Evolutionary conservation across 2,329 filamentous ascomycete species (phyloP).

Genomic region (Tolypocladium endophyticum): DNA sequence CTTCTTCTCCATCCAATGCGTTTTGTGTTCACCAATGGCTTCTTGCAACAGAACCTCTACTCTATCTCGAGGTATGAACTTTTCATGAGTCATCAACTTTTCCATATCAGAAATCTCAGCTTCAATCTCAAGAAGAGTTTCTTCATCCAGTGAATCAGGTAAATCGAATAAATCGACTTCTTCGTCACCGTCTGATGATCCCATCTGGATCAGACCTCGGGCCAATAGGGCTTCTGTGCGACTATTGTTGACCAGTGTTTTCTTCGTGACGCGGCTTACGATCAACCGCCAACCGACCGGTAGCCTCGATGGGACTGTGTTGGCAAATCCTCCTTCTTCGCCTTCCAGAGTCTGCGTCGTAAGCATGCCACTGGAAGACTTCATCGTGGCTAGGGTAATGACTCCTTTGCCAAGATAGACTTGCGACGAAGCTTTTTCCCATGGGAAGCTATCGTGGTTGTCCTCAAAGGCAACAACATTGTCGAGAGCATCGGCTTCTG

Average conservation of each 20-base stretch:
- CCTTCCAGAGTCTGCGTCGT: slow-evolving; percentile 12
- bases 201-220: slow-evolving; percentile 4
- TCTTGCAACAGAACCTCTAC: slow-evolving; percentile 43
- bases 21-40: slow-evolving; percentile 37
- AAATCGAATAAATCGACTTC: slow-evolving; percentile 31
- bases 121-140: slow-evolving; percentile 52
- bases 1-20: slow-evolving; percentile 48
- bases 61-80: slow-evolving; percentile 30
- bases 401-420: slow-evolving; percentile 26
- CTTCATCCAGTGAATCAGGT: slow-evolving; percentile 32
- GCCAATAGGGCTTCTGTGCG: slow-evolving; percentile 5
- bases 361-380: slow-evolving; percentile 9
- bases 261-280: slow-evolving; percentile 28
- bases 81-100: slow-evolving; percentile 4
- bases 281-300: slow-evolving; percentile 34
- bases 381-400: slow-evolving; percentile 13
- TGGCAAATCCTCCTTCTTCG: slow-evolving; percentile 15
- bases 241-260: slow-evolving; percentile 23
- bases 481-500: slow-evolving; percentile 1
- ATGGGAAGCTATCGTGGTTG: neutral
- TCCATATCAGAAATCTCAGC: slow-evolving; percentile 21
- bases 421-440: slow-evolving; percentile 10
- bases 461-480: neutral
- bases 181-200: slow-evolving; percentile 19
- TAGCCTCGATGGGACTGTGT: slow-evolving; percentile 13